Conservation (phyloP, 768 basidiomycete genomes). For the Suillus bovinus region DNA sequence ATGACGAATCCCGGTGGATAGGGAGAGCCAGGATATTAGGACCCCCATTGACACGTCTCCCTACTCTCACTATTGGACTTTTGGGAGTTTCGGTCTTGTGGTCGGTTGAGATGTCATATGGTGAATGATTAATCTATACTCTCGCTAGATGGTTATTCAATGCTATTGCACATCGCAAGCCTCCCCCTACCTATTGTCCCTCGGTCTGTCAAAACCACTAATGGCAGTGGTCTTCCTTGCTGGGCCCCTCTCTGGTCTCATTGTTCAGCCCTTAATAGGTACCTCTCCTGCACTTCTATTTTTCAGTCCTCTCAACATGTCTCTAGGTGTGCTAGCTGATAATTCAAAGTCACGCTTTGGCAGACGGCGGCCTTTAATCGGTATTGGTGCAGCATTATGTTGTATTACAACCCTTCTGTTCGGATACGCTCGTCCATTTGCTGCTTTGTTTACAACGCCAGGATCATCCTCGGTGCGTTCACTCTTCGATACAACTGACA, state of each 20-base stretch:
- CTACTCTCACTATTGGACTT: conserved; percentile 74
- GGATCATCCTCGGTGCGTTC: conserved; percentile 36
- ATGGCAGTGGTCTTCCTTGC: conserved; percentile 94
- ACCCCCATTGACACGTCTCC: conserved; percentile 65
- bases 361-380: conserved; percentile 83
- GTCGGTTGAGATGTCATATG: conserved; percentile 95
- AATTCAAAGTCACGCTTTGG: conserved; percentile 83
- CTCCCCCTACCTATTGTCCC: conserved; percentile 88
- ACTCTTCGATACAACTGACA: neutral
- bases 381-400: conserved; percentile 67
- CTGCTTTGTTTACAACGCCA: conserved; percentile 43
- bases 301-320: neutral
- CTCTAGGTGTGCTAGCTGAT: conserved; percentile 69
- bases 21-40: conserved; percentile 65
- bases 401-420: conserved; percentile 75
- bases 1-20: conserved; percentile 40
- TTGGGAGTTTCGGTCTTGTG: conserved; percentile 88
- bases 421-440: conserved; percentile 76
- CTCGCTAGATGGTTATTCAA: neutral
- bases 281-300: conserved; percentile 8
- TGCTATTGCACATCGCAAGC: conserved; percentile 35
- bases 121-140: conserved; percentile 48
- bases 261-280: conserved; percentile 92
- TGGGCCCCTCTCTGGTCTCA: conserved; percentile 84
- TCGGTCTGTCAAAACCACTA: conserved; percentile 82